Evolutionary conservation across 1,284 basidiomycete species (phyloP), one percentile per base, ranked within the genome.

Genomic region (Malassezia restricta): DNA sequence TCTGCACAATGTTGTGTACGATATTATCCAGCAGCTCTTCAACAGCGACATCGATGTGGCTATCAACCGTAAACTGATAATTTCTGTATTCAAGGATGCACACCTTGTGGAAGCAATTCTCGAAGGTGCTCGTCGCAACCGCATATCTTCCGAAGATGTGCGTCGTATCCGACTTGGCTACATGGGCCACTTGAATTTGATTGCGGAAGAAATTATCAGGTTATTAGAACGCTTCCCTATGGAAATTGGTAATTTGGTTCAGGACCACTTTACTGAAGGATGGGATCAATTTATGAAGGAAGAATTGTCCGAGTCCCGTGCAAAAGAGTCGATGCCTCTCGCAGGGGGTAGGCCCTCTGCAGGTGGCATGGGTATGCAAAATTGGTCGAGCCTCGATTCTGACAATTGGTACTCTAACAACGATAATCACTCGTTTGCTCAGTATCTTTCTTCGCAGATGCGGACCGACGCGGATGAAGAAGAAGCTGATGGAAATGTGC

Each of bases 171-270:
- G 71, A 11, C 56, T 73, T 4, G 90, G 91, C 1, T 94, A 88
- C 76, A 98, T 98, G 92, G 92, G 92, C 0, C 91, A 98, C 72
- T 80, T 98, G 40, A 86, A 86, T 9, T 81, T 96, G 57, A 90
- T 99, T 59, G 83, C 87, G 0, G 88, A 91, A 71, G 88, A 91
- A 65, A 84, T 90, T 11, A 82, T 90, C 66, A 81, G 81, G 54
- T 82, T 87, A 6, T 78, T 92, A 37, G 84, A 89, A 42, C 82
- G 86, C 42, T 91, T 88, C 75, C 88, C 90, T 6, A 40, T 58
- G 17, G 61, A 64, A 39, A 54, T 71, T n/a, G 60, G 57, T 8
- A 42, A 54, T 17, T 48, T 54, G 2, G 54, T 68, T 1, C 46
- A 58, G 5, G 29, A 28, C 3, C 58, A 54, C 17, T 63, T 70